Evolutionary conservation across 2,329 filamentous ascomycete genomes (phyloP).

Genomic region (Hypoxylon sp.): DNA sequence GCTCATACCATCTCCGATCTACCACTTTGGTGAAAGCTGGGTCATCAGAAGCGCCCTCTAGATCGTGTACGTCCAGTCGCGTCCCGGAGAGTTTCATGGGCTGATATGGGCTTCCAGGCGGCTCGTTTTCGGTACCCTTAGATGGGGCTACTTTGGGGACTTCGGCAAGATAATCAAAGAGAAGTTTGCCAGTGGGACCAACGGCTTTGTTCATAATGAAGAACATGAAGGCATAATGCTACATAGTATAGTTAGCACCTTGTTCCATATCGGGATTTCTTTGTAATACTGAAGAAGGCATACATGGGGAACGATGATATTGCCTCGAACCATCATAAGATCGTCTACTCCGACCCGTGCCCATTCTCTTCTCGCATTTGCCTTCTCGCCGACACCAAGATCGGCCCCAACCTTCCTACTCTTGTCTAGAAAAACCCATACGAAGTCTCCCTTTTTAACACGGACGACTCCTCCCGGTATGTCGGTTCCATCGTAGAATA

Average conservation of each 20-base stretch:
- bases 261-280: constrained; percentile 8
- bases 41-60: constrained; percentile 85
- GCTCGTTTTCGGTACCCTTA: constrained; percentile 33
- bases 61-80: constrained; percentile 65
- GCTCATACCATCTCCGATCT: constrained; percentile 95
- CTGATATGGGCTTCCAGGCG: constrained; percentile 57
- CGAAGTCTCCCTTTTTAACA: constrained; percentile 91
- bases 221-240: constrained; percentile 98
- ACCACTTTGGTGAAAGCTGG: constrained; percentile 91
- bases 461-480: constrained; percentile 86
- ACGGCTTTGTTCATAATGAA: constrained; percentile 91
- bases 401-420: constrained; percentile 92
- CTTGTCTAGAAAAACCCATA: constrained; percentile 94
- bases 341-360: constrained; percentile 95
- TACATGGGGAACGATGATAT: constrained; percentile 94
- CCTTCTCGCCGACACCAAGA: constrained; percentile 78
- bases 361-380: constrained; percentile 84
- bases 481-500: constrained; percentile 96
- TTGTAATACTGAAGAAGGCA: constrained; percentile 54
- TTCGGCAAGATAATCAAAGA: constrained; percentile 82
- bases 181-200: constrained; percentile 77
- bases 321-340: constrained; percentile 90
- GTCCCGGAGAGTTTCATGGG: constrained; percentile 57
- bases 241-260: constrained; percentile 45
- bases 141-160: constrained; percentile 54